Evolutionary conservation across 805 yeast genomes (phyloP).

Genomic region (Yarrowia osloensis): DNA sequence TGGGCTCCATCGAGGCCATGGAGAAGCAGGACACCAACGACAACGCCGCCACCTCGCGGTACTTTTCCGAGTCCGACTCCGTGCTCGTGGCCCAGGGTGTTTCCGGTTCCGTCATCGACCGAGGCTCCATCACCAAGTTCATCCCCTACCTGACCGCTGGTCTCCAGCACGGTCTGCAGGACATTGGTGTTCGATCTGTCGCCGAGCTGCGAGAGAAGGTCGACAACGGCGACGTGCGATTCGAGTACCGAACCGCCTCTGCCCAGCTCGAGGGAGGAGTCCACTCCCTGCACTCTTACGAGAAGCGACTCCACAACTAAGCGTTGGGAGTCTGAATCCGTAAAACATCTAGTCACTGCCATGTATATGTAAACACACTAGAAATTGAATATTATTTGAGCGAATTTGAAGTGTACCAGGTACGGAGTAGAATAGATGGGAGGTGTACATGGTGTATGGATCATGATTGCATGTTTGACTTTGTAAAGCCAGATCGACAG

Average conservation of each 20-base stretch:
- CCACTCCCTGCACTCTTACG: conserved; percentile 92
- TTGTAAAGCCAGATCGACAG: too few relatives aligned
- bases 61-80: conserved; percentile 92
- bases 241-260: conserved; percentile 97
- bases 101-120: conserved; percentile 93
- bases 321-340: background rate
- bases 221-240: conserved; percentile 72
- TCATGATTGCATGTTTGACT: too few relatives aligned
- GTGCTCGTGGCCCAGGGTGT: conserved; percentile 99
- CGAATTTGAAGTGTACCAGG: too few relatives aligned
- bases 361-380: background rate
- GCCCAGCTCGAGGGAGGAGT: conserved; percentile 99
- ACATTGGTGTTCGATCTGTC: conserved; percentile 81
- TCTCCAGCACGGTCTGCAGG: conserved; percentile 98
- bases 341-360: conserved; percentile 22
- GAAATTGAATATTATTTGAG: conserved; percentile 2
- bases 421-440: too few relatives aligned
- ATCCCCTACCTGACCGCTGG: conserved; percentile 93
- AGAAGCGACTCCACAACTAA: conserved; percentile 92
- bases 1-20: conserved; percentile 99
- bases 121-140: conserved; percentile 92
- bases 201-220: conserved; percentile 64
- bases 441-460: too few relatives aligned
- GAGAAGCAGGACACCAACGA: conserved; percentile 83
- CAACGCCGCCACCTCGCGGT: conserved; percentile 97